Base-by-base conservation (phyloP, 176 grass and related monocot genomes). In the Hyparrhenia diplandra region DNA sequence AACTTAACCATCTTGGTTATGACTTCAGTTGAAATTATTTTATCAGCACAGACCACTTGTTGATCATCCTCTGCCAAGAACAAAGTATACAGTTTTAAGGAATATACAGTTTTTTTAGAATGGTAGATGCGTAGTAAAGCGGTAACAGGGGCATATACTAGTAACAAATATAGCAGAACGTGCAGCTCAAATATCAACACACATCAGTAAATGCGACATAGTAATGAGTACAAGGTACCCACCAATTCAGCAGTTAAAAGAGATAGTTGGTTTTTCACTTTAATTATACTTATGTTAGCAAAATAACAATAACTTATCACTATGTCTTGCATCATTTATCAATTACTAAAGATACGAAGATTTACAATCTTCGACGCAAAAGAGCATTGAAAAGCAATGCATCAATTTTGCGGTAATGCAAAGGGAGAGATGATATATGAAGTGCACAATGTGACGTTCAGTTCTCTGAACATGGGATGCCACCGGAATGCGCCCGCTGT, bases 21-120 rank as follows among this genome's bases (percentile, higher is more conserved):
- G 18, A 35, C 14, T 78, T 85, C 30, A 43, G 58, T 57, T 43
- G 78, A 58, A 35, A 16, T 80, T 49, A 31, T 39, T 89, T 55
- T 10, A 64, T 72, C 17, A 23, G 39, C 14, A 37, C 63, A 49
- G 58, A 28, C 7, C 12, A 47, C 28, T 29, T 30, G 43, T 41
- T 80, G 65, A 42, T 85, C 78, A 89, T 66, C 78, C 83, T 47
- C 87, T 89, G 87, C 8, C 16, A n/a, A 82, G 13, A 85, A 35
- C 11, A 72, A 23, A 10, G 10, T 59, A 39, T 43, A n/a, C n/a
- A n/a, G n/a, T n/a, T n/a, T n/a, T n/a, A n/a, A n/a, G n/a, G n/a
- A n/a, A n/a, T n/a, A n/a, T n/a, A 20, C 2, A 29, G 54, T n/a
- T n/a, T n/a, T 85, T 25, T 82, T 21, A 89, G 55, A 65, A 76